Percentiles rank a stretch among this genome's conserved stretches.
These are phyloP conservation scores for Artemisia argyi DNA, from an alignment of 129 eudicot species.

Conservation along the genomic window DNA sequence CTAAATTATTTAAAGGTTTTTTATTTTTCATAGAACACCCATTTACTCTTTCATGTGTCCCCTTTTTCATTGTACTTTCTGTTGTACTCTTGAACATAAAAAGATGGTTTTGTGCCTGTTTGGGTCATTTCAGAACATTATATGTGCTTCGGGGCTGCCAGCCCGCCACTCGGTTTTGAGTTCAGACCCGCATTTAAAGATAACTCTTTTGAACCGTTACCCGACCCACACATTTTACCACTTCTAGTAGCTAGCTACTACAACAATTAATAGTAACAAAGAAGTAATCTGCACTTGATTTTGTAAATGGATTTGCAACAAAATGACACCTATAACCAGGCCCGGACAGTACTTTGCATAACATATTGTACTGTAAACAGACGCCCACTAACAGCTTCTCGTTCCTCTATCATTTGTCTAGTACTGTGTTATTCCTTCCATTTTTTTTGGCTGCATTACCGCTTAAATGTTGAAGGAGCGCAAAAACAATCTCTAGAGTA, in stretches of 20 bases:
- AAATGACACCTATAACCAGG: conserved; percentile 81
- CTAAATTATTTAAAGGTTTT: too few relatives aligned
- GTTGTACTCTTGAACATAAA: neutral
- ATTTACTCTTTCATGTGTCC: too few relatives aligned
- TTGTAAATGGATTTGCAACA: neutral
- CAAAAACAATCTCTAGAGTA: conserved; percentile 69
- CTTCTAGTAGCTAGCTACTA: neutral
- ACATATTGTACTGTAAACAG: conserved; percentile 96
- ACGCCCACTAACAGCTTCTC: conserved; percentile 94
- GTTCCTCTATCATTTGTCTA: conserved; percentile 90
- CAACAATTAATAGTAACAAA: neutral
- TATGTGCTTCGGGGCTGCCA: too few relatives aligned
- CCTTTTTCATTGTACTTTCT: too few relatives aligned
- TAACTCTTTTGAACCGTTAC: too few relatives aligned
- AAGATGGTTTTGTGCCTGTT: too few relatives aligned
- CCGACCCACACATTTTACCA: too few relatives aligned
- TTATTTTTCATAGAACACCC: too few relatives aligned
- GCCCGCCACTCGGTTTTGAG: too few relatives aligned
- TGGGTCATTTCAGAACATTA: too few relatives aligned
- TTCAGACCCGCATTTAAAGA: neutral
- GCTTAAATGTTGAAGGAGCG: conserved; percentile 84
- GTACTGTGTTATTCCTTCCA: conserved; percentile 82
- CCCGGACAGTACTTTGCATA: conserved; percentile 89
- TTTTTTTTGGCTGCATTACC: conserved; percentile 54
- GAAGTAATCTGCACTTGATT: neutral